Conservation (phyloP, 2,329 filamentous ascomycete species). For the Ophiostoma australiae region DNA sequence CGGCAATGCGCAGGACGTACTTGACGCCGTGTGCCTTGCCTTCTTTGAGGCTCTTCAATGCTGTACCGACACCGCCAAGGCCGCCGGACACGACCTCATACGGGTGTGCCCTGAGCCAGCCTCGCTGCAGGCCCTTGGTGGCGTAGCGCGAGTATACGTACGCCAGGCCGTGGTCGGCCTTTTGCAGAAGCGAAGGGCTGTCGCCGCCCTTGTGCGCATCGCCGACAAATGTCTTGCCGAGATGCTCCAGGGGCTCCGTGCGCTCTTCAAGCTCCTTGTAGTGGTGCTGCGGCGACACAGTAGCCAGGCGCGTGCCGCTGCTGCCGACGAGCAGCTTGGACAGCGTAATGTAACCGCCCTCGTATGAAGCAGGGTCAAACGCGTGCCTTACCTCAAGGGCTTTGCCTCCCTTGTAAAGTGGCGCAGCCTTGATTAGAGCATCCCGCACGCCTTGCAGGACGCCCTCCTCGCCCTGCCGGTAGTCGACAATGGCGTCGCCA, state of each 20-base stretch:
- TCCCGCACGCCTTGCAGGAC: slow-evolving; percentile 39
- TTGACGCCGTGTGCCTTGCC: slow-evolving; percentile 59
- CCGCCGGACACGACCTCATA: slow-evolving; percentile 51
- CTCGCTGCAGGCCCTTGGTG: slow-evolving; percentile 42
- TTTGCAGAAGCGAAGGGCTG: background rate
- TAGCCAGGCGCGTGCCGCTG: slow-evolving; percentile 31
- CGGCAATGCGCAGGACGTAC: slow-evolving; percentile 47
- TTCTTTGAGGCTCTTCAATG: slow-evolving; percentile 50
- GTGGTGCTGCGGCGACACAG: slow-evolving; percentile 30
- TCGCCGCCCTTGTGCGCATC: slow-evolving; percentile 27
- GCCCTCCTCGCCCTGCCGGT: slow-evolving; percentile 46
- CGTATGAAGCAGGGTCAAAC: slow-evolving; percentile 48
- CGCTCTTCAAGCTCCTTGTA: slow-evolving; percentile 27
- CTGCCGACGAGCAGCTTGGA: slow-evolving; percentile 35
- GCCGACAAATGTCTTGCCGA: slow-evolving; percentile 26
- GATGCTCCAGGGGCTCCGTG: slow-evolving; percentile 26
- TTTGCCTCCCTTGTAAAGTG: background rate
- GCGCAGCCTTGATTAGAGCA: slow-evolving; percentile 31
- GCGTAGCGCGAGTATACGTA: slow-evolving; percentile 38
- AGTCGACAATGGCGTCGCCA: slow-evolving; percentile 51
- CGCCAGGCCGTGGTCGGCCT: slow-evolving; percentile 35
- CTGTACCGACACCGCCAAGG: slow-evolving; percentile 49
- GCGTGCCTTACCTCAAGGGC: slow-evolving; percentile 37
- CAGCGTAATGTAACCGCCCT: slow-evolving; percentile 40
- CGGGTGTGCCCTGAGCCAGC: slow-evolving; percentile 47